Evolutionary conservation across 768 basidiomycete genomes (phyloP), one percentile per base, ranked within the genome.

Genomic region (Strobilomyces echinocephalus): DNA sequence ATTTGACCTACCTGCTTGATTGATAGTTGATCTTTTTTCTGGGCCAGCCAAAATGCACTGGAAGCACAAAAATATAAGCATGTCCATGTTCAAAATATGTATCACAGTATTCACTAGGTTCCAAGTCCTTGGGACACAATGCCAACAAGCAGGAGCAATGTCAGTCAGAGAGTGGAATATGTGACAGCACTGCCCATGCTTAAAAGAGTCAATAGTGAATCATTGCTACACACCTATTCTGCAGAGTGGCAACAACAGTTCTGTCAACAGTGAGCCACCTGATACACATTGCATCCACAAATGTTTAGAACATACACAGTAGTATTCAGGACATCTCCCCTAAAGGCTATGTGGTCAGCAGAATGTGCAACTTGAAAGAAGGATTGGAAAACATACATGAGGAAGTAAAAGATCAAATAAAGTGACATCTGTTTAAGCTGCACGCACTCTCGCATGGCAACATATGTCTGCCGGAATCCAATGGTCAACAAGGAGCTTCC

Each of bases 321-420:
- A 0, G 87, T 88, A 62, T 88, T 88, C 39, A 88, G 67, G 2
- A 87, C 84, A 63, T 88, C 86, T 28, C 85, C 85, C 84, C 84
- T 87, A 52, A 16, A 40, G 21, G 3, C 16, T 26, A n/a, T 38
- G 28, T 36, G n/a, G n/a, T n/a, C n/a, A n/a, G n/a, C n/a, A n/a
- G n/a, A n/a, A n/a, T n/a, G n/a, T n/a, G n/a, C n/a, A n/a, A n/a
- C n/a, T n/a, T n/a, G n/a, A n/a, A 41, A 39, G 6, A 21, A 18
- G 33, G 16, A 40, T 1, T 12, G 26, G 38, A n/a, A n/a, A 2
- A 72, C 83, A 50, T 60, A 84, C 84, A 89, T 87, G 24, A 88
- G 73, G 67, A 88, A 88, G 67, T 87, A 88, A 59, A 87, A 87
- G 8, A 86, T 72, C 2, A 88, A 76, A 62, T 88, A 88, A 30